Conservation (phyloP, 345 rosid genomes). For the Kernera saxatilis region DNA sequence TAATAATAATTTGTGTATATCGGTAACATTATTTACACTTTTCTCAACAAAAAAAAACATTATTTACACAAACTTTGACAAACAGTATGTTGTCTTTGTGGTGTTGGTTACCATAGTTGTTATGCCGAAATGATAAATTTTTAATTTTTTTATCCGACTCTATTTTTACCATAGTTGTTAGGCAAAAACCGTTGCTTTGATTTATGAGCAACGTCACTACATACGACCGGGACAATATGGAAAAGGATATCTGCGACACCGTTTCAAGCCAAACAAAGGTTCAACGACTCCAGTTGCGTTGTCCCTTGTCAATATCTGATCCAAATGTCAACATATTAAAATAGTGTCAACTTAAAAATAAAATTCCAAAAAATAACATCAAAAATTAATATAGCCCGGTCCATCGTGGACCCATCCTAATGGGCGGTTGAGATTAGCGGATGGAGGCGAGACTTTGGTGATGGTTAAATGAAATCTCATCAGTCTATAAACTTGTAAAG, state of each 20-base stretch:
- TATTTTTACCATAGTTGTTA: background rate
- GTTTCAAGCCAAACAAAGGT: constrained; percentile 15
- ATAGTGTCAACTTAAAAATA: background rate
- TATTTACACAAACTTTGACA: background rate
- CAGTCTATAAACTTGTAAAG: background rate
- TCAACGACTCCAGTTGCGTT: constrained; percentile 21
- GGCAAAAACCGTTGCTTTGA: background rate
- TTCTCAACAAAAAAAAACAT: too few relatives aligned
- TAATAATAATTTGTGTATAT: too few relatives aligned
- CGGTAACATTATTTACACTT: too few relatives aligned
- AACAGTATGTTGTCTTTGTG: background rate
- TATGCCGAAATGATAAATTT: background rate
- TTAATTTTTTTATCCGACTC: background rate
- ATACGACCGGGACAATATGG: constrained; percentile 8
- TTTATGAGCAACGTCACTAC: background rate
- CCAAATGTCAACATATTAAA: constrained; percentile 10
- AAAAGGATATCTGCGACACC: constrained; percentile 6
- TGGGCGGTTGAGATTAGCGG: constrained; percentile 12
- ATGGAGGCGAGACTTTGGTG: background rate
- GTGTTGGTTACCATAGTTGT: background rate
- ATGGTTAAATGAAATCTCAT: constrained; percentile 1
- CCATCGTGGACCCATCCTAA: background rate
- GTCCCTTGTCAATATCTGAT: constrained; percentile 6
- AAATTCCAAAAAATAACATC: background rate
- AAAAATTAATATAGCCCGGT: background rate